Percentiles rank a stretch among this genome's conserved stretches.
These are phyloP conservation scores for Ministeria vibrans DNA, from an alignment of 78 protist species.

Conservation along the genomic window DNA sequence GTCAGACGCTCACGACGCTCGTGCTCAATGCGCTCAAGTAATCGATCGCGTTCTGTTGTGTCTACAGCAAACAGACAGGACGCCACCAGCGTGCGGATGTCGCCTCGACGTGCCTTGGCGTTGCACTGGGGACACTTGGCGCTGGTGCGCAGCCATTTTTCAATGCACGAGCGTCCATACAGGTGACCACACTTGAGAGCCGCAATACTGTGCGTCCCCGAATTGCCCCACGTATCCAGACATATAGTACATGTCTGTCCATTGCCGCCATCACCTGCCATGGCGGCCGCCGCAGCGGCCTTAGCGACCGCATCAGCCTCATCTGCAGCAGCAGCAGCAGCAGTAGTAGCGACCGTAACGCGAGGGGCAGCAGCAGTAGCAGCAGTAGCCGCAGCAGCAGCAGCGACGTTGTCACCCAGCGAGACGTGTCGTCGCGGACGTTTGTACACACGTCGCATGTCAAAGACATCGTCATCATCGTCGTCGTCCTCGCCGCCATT, in stretches of 20 bases:
- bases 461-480: too few species aligned
- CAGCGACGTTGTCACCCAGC: too few species aligned
- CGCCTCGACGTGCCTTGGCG: not conserved
- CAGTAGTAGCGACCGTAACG: too few species aligned
- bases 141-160: not conserved
- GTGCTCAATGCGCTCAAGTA: not conserved
- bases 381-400: too few species aligned
- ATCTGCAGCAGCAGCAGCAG: too few species aligned
- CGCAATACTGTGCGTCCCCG: not conserved
- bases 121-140: slow-evolving; percentile 2
- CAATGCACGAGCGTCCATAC: not conserved
- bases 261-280: too few species aligned
- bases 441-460: too few species aligned
- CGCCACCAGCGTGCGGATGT: not conserved
- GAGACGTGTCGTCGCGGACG: too few species aligned
- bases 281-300: too few species aligned
- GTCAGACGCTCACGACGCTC: slow-evolving; percentile 4
- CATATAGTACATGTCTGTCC: not conserved
- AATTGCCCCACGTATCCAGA: not conserved
- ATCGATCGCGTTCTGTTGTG: not conserved
- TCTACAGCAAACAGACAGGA: not conserved
- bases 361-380: too few species aligned
- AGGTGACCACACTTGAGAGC: slow-evolving; percentile 2
- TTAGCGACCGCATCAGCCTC: too few species aligned
- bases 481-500: too few species aligned